A percentile compares a stretch with the other conserved stretches of the same genome.
phyloP scores from a whole-genome alignment of 768 basidiomycete species.

The Hericium erinaceus region DNA sequence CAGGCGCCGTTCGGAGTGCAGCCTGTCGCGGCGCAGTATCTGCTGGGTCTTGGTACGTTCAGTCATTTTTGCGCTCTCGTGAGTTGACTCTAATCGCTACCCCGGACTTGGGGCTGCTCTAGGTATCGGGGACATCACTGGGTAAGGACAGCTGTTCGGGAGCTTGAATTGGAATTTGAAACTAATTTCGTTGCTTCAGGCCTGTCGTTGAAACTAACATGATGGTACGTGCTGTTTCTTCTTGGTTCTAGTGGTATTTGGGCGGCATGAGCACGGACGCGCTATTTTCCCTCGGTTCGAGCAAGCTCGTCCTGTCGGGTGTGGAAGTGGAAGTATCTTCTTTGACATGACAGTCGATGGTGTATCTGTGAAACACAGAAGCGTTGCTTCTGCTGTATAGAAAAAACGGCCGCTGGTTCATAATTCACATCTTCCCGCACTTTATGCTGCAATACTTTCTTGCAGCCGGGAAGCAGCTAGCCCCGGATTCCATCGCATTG shows the following conservation, averaged over 20 bases:
- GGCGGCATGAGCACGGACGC: no score
- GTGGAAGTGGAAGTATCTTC: no score
- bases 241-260: not conserved
- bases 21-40: conserved; percentile 23
- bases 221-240: conserved; percentile 40
- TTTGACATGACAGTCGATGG: no score
- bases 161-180: not conserved
- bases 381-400: no score
- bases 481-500: no score
- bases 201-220: conserved; percentile 79
- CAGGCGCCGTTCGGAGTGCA: conserved; percentile 28
- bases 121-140: conserved; percentile 71
- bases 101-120: not conserved
- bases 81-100: not conserved
- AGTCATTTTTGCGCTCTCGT: not conserved
- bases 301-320: no score
- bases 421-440: no score
- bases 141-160: conserved; percentile 27
- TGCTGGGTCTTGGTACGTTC: conserved; percentile 49
- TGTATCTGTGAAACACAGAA: no score
- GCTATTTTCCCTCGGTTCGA: no score
- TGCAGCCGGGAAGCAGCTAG: no score
- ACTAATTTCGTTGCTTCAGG: conserved; percentile 22
- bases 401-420: no score
- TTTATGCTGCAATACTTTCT: no score